Evolutionary conservation across 768 basidiomycete genomes (phyloP).

Genomic region (Dioszegia crocea): DNA sequence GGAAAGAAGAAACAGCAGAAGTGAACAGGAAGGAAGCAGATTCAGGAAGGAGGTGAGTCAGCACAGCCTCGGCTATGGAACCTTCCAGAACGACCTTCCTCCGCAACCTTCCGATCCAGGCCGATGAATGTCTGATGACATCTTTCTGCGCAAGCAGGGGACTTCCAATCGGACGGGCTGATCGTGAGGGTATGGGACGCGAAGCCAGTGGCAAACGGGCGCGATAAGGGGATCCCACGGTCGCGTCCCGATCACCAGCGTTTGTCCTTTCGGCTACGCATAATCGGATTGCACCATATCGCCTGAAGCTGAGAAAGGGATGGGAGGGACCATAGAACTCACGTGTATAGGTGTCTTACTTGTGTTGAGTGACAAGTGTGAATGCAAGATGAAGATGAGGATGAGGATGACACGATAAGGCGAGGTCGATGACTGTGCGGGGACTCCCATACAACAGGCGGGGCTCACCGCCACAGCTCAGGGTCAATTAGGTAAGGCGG

Average conservation of each 20-base stretch:
- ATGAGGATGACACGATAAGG: neutral
- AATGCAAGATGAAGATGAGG: conserved; percentile 4
- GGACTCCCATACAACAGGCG: neutral
- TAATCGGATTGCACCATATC: too few species aligned
- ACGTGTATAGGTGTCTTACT: too few species aligned
- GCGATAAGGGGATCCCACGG: neutral
- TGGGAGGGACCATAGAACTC: too few species aligned
- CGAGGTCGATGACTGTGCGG: too few species aligned
- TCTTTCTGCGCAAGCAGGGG: too few species aligned
- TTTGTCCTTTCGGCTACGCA: too few species aligned
- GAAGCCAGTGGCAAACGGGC: too few species aligned
- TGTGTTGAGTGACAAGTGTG: neutral
- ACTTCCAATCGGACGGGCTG: too few species aligned
- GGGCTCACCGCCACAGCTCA: conserved; percentile 7
- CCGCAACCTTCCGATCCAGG: neutral
- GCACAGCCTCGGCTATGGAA: neutral
- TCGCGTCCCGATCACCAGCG: neutral
- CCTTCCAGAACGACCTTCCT: neutral
- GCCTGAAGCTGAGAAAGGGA: too few species aligned
- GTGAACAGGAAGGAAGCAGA: too few species aligned
- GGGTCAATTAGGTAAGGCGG: neutral
- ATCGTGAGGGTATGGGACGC: too few species aligned
- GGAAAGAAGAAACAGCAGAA: neutral
- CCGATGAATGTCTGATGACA: too few species aligned
- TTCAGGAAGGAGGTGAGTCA: neutral